Evolutionary conservation across 352 stramenopile genomes (phyloP).

Genomic region (Achlya hypogyna): DNA sequence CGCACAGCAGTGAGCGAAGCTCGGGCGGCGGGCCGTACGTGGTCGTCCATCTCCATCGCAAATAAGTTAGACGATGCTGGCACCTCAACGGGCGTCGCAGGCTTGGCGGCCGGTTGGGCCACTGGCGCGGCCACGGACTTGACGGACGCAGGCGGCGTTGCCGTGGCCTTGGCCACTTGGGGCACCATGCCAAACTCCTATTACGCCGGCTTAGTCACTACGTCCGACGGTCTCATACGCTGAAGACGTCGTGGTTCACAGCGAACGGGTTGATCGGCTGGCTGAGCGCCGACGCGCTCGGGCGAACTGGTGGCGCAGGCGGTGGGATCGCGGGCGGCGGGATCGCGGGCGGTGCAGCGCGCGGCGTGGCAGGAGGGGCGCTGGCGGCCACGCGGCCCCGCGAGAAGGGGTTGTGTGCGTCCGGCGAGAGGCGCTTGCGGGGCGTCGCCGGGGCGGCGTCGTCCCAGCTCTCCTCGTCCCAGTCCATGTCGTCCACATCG

Average conservation of each 20-base stretch:
- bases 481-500: conserved; percentile 15
- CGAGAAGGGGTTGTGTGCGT: conserved; percentile 10
- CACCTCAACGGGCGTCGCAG: conserved; percentile 12
- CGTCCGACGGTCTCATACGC: conserved; percentile 30
- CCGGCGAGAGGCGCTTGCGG: conserved; percentile 1
- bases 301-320: neutral
- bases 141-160: conserved; percentile 25
- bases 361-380: neutral
- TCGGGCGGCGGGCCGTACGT: conserved; percentile 27
- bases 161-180: conserved; percentile 57
- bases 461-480: conserved; percentile 6
- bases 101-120: conserved; percentile 16
- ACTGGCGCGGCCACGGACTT: conserved; percentile 16
- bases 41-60: conserved; percentile 56
- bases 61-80: conserved; percentile 30
- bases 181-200: conserved; percentile 82
- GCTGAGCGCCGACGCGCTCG: neutral
- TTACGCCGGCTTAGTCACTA: neutral
- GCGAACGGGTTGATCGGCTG: conserved; percentile 16
- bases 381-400: neutral
- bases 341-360: neutral
- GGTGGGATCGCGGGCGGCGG: neutral
- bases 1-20: neutral
- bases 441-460: neutral
- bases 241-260: conserved; percentile 55